Evolutionary conservation across 2,329 filamentous ascomycete genomes (phyloP), one percentile per base, ranked within the genome.

Genomic region (Tricladium varicosporioides): DNA sequence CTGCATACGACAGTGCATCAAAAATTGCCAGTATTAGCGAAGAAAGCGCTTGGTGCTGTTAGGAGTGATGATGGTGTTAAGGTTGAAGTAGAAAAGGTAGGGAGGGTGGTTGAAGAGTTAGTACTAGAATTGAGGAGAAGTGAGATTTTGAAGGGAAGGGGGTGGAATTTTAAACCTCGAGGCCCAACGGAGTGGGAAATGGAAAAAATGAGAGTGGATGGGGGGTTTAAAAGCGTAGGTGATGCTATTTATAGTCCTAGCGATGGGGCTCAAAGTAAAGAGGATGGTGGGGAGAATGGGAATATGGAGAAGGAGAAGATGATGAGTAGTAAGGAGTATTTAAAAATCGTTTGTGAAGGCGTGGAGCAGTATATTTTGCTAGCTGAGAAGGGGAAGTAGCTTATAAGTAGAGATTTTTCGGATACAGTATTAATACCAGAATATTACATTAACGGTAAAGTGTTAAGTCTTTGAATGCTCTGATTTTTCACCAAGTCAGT

Each of bases 341-440:
- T 58, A 14, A 8, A 18, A 14, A n/a, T 54, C 5, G 52, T 54
- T 27, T 54, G 56, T n/a, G 11, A 48, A 27, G 56, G 56, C 22
- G 43, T 58, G 5, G 33, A 58, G 27, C 45, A 27, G 13, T 43
- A 53, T 15, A 53, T 53, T 9, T 31, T 53, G n/a, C 18, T 27
- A 4, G 22, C 22, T 27, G 22, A 27, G 22, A 27, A 27, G 7
- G 22, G 22, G 4, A 27, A 7, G 22, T 27, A 27, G 22, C 7
- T 27, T 27, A 7, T 27, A 27, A 27, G 22, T 27, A 27, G 22
- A 7, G 22, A 3, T 27, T 27, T 7, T 7, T 3, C 4, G 7
- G 7, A 27, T 27, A 4, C 7, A 27, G 22, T 7, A 7, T 27
- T 27, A 3, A 27, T 27, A 27, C 22, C 22, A 27, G n/a, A n/a